Conservation (phyloP, 768 basidiomycete genomes). For the Infundibulicybe gibba region DNA sequence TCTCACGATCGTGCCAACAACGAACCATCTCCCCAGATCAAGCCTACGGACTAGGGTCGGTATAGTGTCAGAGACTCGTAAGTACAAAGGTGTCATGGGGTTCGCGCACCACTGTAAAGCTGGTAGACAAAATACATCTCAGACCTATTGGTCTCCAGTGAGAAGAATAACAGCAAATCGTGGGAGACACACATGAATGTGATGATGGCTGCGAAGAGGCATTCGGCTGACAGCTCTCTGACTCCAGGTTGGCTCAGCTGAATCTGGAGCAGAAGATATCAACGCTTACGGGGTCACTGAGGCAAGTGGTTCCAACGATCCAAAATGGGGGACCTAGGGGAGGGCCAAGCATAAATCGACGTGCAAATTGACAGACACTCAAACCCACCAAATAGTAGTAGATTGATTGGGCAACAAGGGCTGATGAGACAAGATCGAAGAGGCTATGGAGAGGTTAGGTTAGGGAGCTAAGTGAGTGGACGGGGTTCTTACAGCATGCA, state of each 20-base stretch:
- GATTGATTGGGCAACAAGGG: conserved; percentile 28
- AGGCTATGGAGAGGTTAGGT: conserved; percentile 8
- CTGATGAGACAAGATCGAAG: conserved; percentile 27
- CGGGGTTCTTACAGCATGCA: background rate
- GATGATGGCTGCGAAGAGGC: conserved; percentile 27
- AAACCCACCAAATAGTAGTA: conserved; percentile 29
- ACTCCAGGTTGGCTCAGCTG: background rate
- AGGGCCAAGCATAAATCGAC: no score
- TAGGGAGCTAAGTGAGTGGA: background rate
- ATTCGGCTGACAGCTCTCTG: conserved; percentile 29
- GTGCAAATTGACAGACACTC: no score
- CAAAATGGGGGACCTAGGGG: conserved; percentile 29
- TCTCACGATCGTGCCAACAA: conserved; percentile 24
- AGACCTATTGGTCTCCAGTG: conserved; percentile 21
- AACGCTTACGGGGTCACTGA: conserved; percentile 23
- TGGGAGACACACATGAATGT: conserved; percentile 24
- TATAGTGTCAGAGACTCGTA: background rate
- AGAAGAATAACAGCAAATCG: background rate
- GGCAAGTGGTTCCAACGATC: conserved; percentile 22
- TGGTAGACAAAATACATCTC: conserved; percentile 31
- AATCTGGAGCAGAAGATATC: background rate
- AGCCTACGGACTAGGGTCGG: conserved; percentile 2
- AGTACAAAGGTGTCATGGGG: background rate
- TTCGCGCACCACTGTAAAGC: conserved; percentile 21
- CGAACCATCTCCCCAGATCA: conserved; percentile 5